Evolutionary conservation across 495 filamentous ascomycete genomes (phyloP).

Genomic region (Hamigera avellanea): DNA sequence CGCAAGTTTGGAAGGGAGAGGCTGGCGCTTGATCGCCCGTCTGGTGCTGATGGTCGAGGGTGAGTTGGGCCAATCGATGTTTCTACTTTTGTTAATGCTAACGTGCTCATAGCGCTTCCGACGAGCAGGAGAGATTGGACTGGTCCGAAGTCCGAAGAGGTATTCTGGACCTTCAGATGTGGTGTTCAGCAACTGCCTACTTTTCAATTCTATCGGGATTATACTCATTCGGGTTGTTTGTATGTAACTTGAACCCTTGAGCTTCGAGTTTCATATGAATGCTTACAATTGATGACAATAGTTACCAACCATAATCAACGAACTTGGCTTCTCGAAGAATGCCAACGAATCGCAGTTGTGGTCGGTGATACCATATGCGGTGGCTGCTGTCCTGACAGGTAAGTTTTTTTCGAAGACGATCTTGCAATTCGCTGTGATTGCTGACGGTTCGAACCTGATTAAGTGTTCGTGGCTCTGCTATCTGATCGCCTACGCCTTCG

Average conservation of each 20-base stretch:
- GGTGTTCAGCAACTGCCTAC: slow-evolving; percentile 32
- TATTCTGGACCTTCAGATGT: slow-evolving; percentile 22
- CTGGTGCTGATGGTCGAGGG: slow-evolving; percentile 11
- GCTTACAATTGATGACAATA: slow-evolving; percentile 5
- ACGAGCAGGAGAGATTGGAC: slow-evolving; percentile 22
- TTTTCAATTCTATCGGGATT: slow-evolving; percentile 32
- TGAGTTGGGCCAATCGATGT: slow-evolving; percentile 6
- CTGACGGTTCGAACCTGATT: no score
- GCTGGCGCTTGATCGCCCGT: slow-evolving; percentile 25
- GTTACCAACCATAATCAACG: slow-evolving; percentile 68
- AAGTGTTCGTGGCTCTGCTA: slow-evolving; percentile 31
- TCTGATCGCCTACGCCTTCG: slow-evolving; percentile 33
- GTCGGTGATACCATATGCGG: slow-evolving; percentile 78
- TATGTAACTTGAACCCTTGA: slow-evolving; percentile 5
- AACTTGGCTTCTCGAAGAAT: slow-evolving; percentile 49
- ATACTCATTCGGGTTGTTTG: slow-evolving; percentile 34
- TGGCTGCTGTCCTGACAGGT: slow-evolving; percentile 63
- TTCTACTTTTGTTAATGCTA: neutral
- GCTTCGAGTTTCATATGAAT: neutral
- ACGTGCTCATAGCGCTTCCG: neutral
- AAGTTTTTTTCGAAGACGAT: slow-evolving; percentile 22
- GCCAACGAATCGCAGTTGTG: slow-evolving; percentile 67
- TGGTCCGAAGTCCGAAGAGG: slow-evolving; percentile 34
- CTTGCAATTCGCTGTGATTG: neutral
- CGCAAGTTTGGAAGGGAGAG: slow-evolving; percentile 30